Conservation (phyloP, 768 basidiomycete species). For the Lyophyllum shimeji region DNA sequence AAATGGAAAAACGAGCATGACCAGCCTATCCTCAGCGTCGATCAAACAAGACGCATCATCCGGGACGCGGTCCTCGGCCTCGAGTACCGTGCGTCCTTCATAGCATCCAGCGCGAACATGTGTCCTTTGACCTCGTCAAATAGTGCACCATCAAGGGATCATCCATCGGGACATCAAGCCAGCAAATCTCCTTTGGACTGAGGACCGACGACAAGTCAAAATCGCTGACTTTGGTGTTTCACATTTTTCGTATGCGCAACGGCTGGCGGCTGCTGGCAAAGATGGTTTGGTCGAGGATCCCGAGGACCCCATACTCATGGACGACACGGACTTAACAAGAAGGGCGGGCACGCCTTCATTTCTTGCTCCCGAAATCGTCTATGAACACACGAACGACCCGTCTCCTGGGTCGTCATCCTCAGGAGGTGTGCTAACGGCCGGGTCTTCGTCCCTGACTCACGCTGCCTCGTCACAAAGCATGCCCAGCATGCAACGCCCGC, state of each 20-base stretch:
- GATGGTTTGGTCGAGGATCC: conserved; percentile 40
- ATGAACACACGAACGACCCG: conserved; percentile 49
- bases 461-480: conserved; percentile 21
- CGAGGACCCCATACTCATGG: conserved; percentile 66
- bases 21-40: conserved; percentile 76
- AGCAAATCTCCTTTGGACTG: conserved; percentile 91
- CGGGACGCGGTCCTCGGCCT: conserved; percentile 93
- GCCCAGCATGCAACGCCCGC: conserved; percentile 32
- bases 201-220: conserved; percentile 86
- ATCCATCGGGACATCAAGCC: conserved; percentile 99
- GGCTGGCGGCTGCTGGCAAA: conserved; percentile 63
- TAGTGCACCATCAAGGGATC: conserved; percentile 97
- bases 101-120: conserved; percentile 6
- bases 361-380: conserved; percentile 93
- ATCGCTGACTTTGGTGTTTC: conserved; percentile 99
- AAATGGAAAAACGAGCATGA: conserved; percentile 74
- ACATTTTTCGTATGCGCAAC: conserved; percentile 90
- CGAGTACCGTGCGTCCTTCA: conserved; percentile 77
- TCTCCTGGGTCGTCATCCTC: conserved; percentile 20
- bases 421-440: conserved; percentile 8
- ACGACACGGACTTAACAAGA: conserved; percentile 85
- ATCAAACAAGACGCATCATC: conserved; percentile 84
- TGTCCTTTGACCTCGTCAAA: conserved; percentile 10
- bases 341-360: conserved; percentile 96
- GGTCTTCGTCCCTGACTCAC: conserved; percentile 27